Base-by-base conservation (phyloP, 2,329 filamentous ascomycete species). In the Leptosphaerulina australis region DNA sequence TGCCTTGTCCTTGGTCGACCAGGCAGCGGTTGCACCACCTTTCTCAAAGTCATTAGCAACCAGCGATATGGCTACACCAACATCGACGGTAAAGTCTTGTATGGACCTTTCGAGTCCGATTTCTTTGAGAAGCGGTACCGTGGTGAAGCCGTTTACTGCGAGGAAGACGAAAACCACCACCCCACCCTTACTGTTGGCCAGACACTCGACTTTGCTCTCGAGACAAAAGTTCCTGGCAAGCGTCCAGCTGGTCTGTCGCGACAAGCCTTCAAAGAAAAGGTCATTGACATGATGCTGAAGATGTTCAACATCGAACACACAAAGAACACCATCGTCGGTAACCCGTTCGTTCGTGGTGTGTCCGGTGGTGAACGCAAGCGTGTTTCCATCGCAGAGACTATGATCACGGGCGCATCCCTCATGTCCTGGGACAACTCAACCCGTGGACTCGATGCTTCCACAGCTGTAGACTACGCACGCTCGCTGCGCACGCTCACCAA, bases 231-330 rank as follows among this genome's bases (percentile, higher is more conserved):
- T 11, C 91, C 92, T 5, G 86, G 88, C 12, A 91, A 92, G 72
- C 81, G 90, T 36, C 88, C 90, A 0, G 83, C 81, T 3, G 90
- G 89, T 17, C 81, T 94, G 60, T 85, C 83, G 29, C 88, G 88
- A 69, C 70, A 74, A 5, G 85, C 88, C 12, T 93, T 93, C 77
- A 92, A 92, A 76, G 80, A 88, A 39, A 84, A 85, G 60, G 85
- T 95, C 49, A 77, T 92, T 53, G 81, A 84, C 14, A 83, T 87
- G 64, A 79, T 96, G 51, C 78, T 96, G 41, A 90, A 90, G 66
- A 94, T 95, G 88, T 95, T 96, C 79, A 94, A 93, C 68, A 96
- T 96, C 44, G 88, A 92, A 70, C 91, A 96, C 71, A 95, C 91
- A 0, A 82, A 84, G 41, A 83, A 91, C 68, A 97, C 92, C 0